phyloP scores from a whole-genome alignment of 108 stramenopile genomes.

The Chaetoceros tenuissimus region DNA sequence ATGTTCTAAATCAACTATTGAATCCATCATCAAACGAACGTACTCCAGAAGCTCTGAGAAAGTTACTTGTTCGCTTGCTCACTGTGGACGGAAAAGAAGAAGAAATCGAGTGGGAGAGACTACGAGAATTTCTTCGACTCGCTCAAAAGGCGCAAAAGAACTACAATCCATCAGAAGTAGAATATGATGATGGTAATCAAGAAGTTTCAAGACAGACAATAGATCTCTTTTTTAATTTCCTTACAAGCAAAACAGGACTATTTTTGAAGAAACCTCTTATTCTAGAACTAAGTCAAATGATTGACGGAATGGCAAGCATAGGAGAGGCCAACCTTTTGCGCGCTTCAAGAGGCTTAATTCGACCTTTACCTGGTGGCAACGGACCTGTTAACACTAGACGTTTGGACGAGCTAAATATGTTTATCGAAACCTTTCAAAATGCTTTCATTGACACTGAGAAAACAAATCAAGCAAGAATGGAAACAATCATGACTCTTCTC shows the following conservation, averaged over 20 bases:
- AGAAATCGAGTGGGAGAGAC: constrained; percentile 55
- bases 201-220: constrained; percentile 63
- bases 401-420: constrained; percentile 58
- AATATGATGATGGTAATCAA: constrained; percentile 31
- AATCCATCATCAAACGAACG: constrained; percentile 38
- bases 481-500: constrained; percentile 46
- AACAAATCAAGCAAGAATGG: constrained; percentile 33
- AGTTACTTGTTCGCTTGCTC: constrained; percentile 54
- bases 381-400: constrained; percentile 71
- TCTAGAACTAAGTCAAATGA: constrained; percentile 72
- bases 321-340: constrained; percentile 61
- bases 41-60: constrained; percentile 55
- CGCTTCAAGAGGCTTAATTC: constrained; percentile 47
- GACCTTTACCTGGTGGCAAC: constrained; percentile 69
- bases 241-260: constrained; percentile 70
- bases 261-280: constrained; percentile 80
- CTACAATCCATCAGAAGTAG: constrained; percentile 55
- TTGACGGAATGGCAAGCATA: constrained; percentile 83
- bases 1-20: constrained; percentile 68
- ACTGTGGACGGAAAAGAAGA: constrained; percentile 60
- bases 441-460: constrained; percentile 30
- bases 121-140: constrained; percentile 57
- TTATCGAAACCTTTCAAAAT: constrained; percentile 56
- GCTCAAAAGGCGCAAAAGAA: constrained; percentile 64
- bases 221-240: constrained; percentile 68